phyloP scores from a whole-genome alignment of 805 yeast species.

The Maudiozyma serrabonitensis region DNA sequence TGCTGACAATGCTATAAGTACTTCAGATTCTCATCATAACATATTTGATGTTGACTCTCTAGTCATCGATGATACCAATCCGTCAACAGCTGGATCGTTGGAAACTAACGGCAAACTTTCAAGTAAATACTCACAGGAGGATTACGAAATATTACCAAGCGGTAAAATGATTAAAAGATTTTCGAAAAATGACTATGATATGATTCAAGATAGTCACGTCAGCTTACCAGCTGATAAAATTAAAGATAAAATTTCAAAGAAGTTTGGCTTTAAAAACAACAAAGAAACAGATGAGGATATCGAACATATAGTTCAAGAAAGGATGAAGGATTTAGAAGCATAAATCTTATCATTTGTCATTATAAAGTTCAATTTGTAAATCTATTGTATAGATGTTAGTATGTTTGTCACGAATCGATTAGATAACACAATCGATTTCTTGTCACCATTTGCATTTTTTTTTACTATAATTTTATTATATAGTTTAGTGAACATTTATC shows the following conservation, averaged over 20 bases:
- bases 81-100: neutral
- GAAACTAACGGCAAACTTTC: neutral
- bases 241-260: conserved; percentile 21
- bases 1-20: neutral
- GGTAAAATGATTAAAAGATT: conserved; percentile 50
- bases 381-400: neutral
- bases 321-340: conserved; percentile 32
- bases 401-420: neutral
- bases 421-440: no score
- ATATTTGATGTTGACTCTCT: neutral
- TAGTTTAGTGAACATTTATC: no score
- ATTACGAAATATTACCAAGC: conserved; percentile 60
- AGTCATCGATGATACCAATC: neutral
- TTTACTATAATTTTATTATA: no score
- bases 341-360: neutral
- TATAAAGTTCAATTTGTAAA: neutral
- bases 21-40: conserved; percentile 2
- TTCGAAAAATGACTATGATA: conserved; percentile 3
- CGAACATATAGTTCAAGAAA: conserved; percentile 45
- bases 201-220: neutral
- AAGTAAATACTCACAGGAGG: conserved; percentile 11
- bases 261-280: conserved; percentile 30
- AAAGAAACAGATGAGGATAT: conserved; percentile 35
- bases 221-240: neutral
- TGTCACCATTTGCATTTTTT: no score